phyloP scores from a whole-genome alignment of 2,329 filamentous ascomycete species.

The Macrophomina pseudophaseolina region DNA sequence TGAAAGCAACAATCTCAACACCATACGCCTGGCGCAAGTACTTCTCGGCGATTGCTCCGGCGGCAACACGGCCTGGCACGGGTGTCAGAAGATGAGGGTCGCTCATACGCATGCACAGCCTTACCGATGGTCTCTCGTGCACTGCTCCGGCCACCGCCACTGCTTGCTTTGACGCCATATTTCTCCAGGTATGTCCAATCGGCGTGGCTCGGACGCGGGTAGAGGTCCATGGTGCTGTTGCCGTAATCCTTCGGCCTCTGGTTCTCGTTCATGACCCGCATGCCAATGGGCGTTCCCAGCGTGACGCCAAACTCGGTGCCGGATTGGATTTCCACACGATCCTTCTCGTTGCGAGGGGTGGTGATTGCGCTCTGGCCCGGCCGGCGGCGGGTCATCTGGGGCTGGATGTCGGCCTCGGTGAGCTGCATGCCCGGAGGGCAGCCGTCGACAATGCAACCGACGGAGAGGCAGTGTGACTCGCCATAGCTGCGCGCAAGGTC shows the following conservation, averaged over 20 bases:
- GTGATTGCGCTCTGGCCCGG: constrained; percentile 90
- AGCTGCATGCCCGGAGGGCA: constrained; percentile 86
- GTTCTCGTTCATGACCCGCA: constrained; percentile 90
- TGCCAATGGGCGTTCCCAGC: constrained; percentile 85
- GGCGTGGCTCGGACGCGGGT: constrained; percentile 89
- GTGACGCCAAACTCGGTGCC: constrained; percentile 90
- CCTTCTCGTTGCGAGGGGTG: constrained; percentile 91
- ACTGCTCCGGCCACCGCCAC: constrained; percentile 85
- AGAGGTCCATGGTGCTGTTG: constrained; percentile 85
- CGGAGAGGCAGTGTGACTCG: constrained; percentile 88
- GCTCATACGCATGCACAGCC: constrained; percentile 24
- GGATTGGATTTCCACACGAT: constrained; percentile 88
- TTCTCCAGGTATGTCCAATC: constrained; percentile 98
- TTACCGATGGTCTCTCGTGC: constrained; percentile 92
- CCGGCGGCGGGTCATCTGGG: constrained; percentile 87
- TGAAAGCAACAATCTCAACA: constrained; percentile 90
- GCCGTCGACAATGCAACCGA: constrained; percentile 94
- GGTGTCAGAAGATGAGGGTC: constrained; percentile 2
- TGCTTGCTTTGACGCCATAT: constrained; percentile 91
- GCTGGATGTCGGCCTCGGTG: constrained; percentile 87
- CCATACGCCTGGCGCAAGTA: constrained; percentile 81
- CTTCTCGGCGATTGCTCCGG: constrained; percentile 91
- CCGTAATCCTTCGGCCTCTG: constrained; percentile 93
- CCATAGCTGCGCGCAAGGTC: constrained; percentile 63
- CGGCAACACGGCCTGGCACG: constrained; percentile 75